phyloP scores from a whole-genome alignment of 208 protist species.

The Willaertia magna region DNA sequence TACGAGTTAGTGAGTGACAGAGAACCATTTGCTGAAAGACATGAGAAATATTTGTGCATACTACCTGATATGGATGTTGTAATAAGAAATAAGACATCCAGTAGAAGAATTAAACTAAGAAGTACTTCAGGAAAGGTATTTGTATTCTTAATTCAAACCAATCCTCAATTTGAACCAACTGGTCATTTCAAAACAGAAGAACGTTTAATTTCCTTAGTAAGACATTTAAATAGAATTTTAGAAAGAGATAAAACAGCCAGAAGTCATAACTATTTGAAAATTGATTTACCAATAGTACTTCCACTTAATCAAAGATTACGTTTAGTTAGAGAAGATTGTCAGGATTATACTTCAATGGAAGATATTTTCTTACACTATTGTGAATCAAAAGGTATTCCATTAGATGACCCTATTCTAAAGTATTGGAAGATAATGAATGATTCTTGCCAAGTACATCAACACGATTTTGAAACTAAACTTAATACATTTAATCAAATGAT shows the following conservation, averaged over 20 bases:
- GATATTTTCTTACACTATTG: not conserved
- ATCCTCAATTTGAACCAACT: not conserved
- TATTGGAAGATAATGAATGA: not conserved
- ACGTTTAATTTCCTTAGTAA: not conserved
- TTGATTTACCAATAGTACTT: not conserved
- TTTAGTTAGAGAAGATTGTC: not conserved
- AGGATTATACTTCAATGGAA: not conserved
- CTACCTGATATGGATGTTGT: not conserved
- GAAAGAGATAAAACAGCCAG: not conserved
- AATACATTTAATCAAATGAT: not conserved
- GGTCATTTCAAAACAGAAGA: not conserved
- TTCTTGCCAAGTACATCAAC: not conserved
- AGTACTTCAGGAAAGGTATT: not conserved
- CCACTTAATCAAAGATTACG: not conserved
- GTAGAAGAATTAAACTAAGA: not conserved
- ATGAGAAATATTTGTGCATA: slow-evolving; percentile 7
- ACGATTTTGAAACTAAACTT: not conserved
- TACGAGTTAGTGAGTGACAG: not conserved
- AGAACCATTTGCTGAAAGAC: slow-evolving; percentile 13
- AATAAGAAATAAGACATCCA: not conserved
- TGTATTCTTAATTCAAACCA: not conserved
- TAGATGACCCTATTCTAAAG: not conserved
- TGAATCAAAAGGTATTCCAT: not conserved
- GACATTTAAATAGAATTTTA: not conserved
- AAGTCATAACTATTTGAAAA: not conserved